phyloP scores from a whole-genome alignment of 1,284 basidiomycete genomes.

The Melampsora larici-populina region DNA sequence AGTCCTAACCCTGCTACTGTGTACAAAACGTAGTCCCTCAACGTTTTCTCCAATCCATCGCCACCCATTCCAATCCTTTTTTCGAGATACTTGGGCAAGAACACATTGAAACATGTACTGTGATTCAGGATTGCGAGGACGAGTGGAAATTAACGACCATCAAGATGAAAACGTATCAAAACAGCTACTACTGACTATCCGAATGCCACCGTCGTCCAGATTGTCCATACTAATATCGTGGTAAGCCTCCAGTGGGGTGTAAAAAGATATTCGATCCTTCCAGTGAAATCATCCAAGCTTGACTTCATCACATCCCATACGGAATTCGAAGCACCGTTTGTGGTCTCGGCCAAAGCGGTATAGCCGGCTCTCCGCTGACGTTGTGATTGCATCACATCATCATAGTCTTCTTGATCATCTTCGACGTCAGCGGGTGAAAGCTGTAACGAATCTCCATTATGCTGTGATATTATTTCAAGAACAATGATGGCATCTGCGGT shows the following conservation, averaged over 20 bases:
- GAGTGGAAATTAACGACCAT: conserved; percentile 69
- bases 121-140: background rate
- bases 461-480: conserved; percentile 74
- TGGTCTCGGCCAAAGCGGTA: too few species aligned
- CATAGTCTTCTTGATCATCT: conserved; percentile 54
- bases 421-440: conserved; percentile 70
- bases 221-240: conserved; percentile 76
- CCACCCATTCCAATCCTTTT: conserved; percentile 52
- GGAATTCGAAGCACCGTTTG: background rate
- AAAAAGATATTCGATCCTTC: conserved; percentile 71
- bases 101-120: conserved; percentile 96
- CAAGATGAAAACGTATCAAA: background rate
- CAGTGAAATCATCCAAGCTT: conserved; percentile 63
- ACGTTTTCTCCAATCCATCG: conserved; percentile 58
- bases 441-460: conserved; percentile 70
- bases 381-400: background rate
- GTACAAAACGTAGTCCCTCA: conserved; percentile 78
- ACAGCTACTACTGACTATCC: conserved; percentile 47
- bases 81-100: conserved; percentile 84
- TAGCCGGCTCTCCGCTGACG: conserved; percentile 6
- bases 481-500: conserved; percentile 75
- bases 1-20: conserved; percentile 81
- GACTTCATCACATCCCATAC: background rate
- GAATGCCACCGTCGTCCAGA: conserved; percentile 64
- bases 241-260: conserved; percentile 75